phyloP scores from a whole-genome alignment of 345 rosid genomes.

The Schrenkiella parvula region DNA sequence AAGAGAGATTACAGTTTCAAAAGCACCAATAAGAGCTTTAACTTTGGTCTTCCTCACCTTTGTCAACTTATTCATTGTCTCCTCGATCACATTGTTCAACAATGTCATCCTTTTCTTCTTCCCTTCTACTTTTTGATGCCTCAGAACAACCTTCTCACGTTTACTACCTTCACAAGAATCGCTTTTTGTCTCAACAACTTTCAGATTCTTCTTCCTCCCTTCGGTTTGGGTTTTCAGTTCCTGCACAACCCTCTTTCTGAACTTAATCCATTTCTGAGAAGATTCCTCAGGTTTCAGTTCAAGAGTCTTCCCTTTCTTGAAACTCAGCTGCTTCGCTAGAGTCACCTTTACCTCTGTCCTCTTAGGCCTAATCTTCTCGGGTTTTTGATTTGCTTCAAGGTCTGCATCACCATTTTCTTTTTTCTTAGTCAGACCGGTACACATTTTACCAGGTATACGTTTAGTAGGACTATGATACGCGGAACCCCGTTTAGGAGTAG shows the following conservation, averaged over 20 bases:
- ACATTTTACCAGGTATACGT: conserved; percentile 11
- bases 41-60: conserved; percentile 70
- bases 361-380: conserved; percentile 27
- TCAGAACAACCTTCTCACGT: conserved; percentile 42
- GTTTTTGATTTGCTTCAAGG: conserved; percentile 6
- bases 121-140: conserved; percentile 42
- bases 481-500: conserved; percentile 4
- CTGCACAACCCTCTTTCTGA: conserved; percentile 37
- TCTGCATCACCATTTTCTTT: conserved; percentile 16
- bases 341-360: conserved; percentile 24
- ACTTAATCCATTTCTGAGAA: conserved; percentile 51
- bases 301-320: conserved; percentile 56
- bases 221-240: conserved; percentile 36
- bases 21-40: conserved; percentile 86
- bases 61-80: conserved; percentile 62
- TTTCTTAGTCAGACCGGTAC: conserved; percentile 11
- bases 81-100: conserved; percentile 73
- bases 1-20: conserved; percentile 75
- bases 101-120: conserved; percentile 45
- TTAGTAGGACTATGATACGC: not conserved
- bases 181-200: conserved; percentile 3
- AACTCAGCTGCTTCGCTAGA: conserved; percentile 32
- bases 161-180: conserved; percentile 17
- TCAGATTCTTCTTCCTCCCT: conserved; percentile 19
- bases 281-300: conserved; percentile 39